Evolutionary conservation across 106 monocot genomes (phyloP).

Genomic region (Platanthera zijinensis): DNA sequence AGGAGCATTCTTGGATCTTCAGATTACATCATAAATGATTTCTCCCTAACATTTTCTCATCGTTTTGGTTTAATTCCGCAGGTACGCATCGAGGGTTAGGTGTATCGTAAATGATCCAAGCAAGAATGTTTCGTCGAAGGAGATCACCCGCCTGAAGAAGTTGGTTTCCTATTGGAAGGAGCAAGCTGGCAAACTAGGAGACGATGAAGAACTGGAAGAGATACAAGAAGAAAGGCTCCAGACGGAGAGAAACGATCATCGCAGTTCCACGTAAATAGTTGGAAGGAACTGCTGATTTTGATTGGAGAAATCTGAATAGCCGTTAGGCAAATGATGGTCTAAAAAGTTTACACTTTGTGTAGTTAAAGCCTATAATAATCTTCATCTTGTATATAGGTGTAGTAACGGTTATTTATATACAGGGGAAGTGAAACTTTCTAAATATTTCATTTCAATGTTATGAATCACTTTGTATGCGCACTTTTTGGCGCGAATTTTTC

Average conservation of each 20-base stretch:
- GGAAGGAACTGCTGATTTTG: neutral
- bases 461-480: no score
- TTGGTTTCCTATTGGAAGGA: slow-evolving; percentile 91
- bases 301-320: neutral
- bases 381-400: no score
- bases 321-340: no score
- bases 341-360: no score
- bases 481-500: no score
- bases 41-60: no score
- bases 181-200: slow-evolving; percentile 78
- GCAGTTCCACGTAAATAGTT: slow-evolving; percentile 1
- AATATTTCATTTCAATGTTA: no score
- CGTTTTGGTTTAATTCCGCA: slow-evolving; percentile 8
- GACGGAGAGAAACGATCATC: slow-evolving; percentile 29
- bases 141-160: slow-evolving; percentile 71
- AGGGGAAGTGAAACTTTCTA: no score
- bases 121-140: slow-evolving; percentile 82
- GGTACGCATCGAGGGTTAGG: slow-evolving; percentile 92
- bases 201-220: slow-evolving; percentile 81
- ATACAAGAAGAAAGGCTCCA: slow-evolving; percentile 58
- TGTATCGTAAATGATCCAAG: slow-evolving; percentile 85
- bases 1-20: no score
- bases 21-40: no score
- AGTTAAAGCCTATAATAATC: no score
- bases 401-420: no score